Percentiles rank a stretch among this genome's conserved stretches.
Evolutionary conservation across 1,284 basidiomycete genomes (phyloP).

Genomic region (Peniophora sp.): DNA sequence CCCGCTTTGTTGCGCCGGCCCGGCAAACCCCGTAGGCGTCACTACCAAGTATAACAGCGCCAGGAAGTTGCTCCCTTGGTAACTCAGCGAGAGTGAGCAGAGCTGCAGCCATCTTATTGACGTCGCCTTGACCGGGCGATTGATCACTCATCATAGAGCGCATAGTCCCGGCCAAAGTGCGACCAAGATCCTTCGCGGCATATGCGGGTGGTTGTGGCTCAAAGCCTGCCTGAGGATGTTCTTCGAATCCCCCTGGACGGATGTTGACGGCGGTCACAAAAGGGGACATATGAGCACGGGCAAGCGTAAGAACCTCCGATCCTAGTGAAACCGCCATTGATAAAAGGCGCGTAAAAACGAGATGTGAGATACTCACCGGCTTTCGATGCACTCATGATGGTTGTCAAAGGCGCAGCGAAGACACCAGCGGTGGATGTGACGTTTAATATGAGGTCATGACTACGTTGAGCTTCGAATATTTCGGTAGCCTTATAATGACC

Average conservation of each 20-base stretch:
- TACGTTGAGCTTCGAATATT: no score
- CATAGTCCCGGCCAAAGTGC: not conserved
- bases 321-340: not conserved
- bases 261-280: not conserved
- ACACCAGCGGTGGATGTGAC: no score
- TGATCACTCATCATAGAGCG: not conserved
- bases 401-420: no score
- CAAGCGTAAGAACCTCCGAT: not conserved
- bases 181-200: not conserved
- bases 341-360: not conserved
- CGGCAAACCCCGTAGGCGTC: no score
- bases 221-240: not conserved
- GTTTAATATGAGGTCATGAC: no score
- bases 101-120: not conserved
- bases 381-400: not conserved
- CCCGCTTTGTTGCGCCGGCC: no score
- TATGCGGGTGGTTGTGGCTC: not conserved
- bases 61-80: no score
- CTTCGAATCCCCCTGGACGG: not conserved
- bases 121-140: not conserved
- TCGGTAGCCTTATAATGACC: no score
- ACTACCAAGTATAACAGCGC: no score
- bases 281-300: not conserved
- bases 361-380: not conserved
- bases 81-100: not conserved